Percentiles rank a stretch among this genome's conserved stretches.
Conservation (phyloP, 441 rosid species). For the Eruca vesicaria region DNA sequence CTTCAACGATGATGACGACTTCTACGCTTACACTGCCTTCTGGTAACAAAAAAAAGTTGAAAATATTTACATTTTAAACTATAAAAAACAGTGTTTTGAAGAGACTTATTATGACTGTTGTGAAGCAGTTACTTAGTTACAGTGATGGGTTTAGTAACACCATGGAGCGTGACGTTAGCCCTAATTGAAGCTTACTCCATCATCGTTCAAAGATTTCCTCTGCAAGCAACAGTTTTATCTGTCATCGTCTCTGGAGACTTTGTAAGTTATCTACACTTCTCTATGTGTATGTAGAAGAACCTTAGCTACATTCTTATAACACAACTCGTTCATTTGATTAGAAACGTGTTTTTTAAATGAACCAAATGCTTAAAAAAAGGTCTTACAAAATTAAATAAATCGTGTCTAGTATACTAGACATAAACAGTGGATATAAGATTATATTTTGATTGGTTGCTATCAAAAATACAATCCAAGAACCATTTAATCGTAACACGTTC, state of each 20-base stretch:
- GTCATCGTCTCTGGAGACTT: constrained; percentile 63
- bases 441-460: constrained; percentile 19
- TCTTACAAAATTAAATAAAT: constrained; percentile 11
- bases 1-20: constrained; percentile 48
- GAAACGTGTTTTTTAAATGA: neutral
- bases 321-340: neutral
- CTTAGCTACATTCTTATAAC: neutral
- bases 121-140: constrained; percentile 70
- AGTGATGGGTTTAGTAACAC: constrained; percentile 75
- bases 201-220: constrained; percentile 44
- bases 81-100: neutral
- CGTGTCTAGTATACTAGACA: constrained; percentile 17
- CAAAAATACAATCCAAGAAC: constrained; percentile 17
- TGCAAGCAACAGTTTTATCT: constrained; percentile 49
- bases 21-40: constrained; percentile 68
- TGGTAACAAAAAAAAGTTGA: constrained; percentile 38
- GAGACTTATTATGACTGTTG: neutral
- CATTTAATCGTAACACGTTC: constrained; percentile 4
- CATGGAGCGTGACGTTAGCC: constrained; percentile 72
- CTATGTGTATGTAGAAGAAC: neutral
- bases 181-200: constrained; percentile 69
- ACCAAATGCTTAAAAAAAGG: constrained; percentile 4
- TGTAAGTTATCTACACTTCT: constrained; percentile 38
- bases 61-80: neutral
- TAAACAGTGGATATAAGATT: constrained; percentile 10